phyloP scores from a whole-genome alignment of 305 asterid genomes.

The Rubia balearica region DNA sequence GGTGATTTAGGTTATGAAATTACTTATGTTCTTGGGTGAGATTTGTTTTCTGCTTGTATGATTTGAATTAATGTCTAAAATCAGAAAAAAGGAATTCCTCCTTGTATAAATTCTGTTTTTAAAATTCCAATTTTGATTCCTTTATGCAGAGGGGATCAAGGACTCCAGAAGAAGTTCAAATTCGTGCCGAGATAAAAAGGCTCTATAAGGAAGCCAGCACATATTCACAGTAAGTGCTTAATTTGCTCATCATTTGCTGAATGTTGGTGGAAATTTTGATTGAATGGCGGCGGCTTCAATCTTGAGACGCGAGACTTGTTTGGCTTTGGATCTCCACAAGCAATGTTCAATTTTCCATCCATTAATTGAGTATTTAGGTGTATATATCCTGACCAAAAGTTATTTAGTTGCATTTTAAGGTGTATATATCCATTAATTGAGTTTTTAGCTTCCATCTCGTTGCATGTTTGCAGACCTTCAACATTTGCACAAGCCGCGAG shows the following conservation, averaged over 20 bases:
- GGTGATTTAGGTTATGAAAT: conserved; percentile 24
- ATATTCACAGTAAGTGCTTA: conserved; percentile 59
- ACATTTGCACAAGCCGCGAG: conserved; percentile 99
- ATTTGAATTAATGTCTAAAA: background rate
- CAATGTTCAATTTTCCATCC: too few relatives aligned
- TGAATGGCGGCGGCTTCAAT: background rate
- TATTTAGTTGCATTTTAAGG: too few relatives aligned
- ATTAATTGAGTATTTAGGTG: too few relatives aligned
- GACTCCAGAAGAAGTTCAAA: conserved; percentile 35
- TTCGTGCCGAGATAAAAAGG: conserved; percentile 65
- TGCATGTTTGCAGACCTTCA: conserved; percentile 61
- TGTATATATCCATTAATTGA: too few relatives aligned
- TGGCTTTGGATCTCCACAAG: too few relatives aligned
- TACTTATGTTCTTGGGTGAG: background rate
- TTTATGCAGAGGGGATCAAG: conserved; percentile 42
- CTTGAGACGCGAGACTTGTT: background rate
- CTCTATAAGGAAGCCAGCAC: conserved; percentile 75
- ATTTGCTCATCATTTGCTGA: background rate
- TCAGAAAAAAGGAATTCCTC: too few relatives aligned
- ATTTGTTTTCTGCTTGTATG: background rate
- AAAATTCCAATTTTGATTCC: background rate
- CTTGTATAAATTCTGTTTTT: background rate
- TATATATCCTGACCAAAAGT: too few relatives aligned
- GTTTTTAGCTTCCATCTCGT: background rate
- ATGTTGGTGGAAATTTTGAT: background rate